Evolutionary conservation across 371 early-diverging fungal species (phyloP).

Genomic region (Blakeslea trispora): DNA sequence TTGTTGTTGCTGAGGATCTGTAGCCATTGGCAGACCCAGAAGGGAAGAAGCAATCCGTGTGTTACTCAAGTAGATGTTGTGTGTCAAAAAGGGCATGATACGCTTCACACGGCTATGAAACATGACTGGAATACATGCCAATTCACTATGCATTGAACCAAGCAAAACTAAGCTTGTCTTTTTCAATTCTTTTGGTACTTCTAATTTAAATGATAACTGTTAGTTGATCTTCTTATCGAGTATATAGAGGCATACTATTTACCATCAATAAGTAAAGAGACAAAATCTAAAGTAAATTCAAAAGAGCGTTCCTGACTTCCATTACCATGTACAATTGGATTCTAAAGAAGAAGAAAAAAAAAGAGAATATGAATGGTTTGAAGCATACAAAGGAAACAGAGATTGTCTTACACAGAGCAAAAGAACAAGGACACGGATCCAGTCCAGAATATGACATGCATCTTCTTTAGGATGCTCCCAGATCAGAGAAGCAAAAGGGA

Average conservation of each 20-base stretch:
- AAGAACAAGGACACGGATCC: conserved; percentile 41
- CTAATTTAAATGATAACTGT: conserved; percentile 11
- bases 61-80: conserved; percentile 60
- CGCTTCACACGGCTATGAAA: conserved; percentile 60
- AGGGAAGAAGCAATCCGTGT: conserved; percentile 35
- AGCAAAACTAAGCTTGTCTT: conserved; percentile 36
- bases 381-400: neutral
- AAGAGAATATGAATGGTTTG: neutral
- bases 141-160: conserved; percentile 40
- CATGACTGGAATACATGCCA: conserved; percentile 52
- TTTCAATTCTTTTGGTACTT: conserved; percentile 41
- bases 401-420: conserved; percentile 39
- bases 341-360: conserved; percentile 35
- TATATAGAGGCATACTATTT: conserved; percentile 1
- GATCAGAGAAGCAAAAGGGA: conserved; percentile 58
- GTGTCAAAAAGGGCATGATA: conserved; percentile 59
- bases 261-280: conserved; percentile 61
- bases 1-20: conserved; percentile 43
- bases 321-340: conserved; percentile 61
- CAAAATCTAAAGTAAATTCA: conserved; percentile 63
- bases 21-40: conserved; percentile 22
- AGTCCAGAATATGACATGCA: conserved; percentile 51
- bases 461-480: conserved; percentile 56
- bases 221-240: neutral
- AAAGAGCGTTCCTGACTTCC: conserved; percentile 64